phyloP scores from a whole-genome alignment of 345 rosid species.

The Dipteronia sinensis region DNA sequence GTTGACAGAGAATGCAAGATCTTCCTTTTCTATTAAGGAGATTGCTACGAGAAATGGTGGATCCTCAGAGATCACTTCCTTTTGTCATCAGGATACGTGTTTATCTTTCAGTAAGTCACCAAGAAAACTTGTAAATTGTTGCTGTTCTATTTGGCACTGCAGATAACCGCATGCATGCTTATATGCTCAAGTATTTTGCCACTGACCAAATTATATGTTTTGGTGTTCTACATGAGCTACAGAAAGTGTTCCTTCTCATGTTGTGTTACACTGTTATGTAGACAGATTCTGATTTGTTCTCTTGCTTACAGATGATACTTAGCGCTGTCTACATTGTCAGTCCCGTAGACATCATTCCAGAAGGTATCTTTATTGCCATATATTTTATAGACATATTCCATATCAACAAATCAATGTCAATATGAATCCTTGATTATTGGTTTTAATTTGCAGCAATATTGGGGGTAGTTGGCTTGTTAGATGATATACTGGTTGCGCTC shows the following conservation, averaged over 20 bases:
- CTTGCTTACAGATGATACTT: constrained; percentile 58
- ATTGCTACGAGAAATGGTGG: constrained; percentile 70
- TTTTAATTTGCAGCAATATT: constrained; percentile 47
- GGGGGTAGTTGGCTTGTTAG: constrained; percentile 80
- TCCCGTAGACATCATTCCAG: constrained; percentile 91
- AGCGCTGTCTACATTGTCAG: constrained; percentile 70
- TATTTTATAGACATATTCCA: constrained; percentile 7
- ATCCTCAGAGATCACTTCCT: constrained; percentile 91
- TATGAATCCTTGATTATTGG: not conserved
- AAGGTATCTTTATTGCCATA: constrained; percentile 49
- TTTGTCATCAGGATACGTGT: constrained; percentile 79
- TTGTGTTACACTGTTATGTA: not conserved
- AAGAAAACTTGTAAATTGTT: not conserved
- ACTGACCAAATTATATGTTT: not conserved
- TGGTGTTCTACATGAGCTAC: not conserved
- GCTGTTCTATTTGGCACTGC: not conserved
- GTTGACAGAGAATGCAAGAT: constrained; percentile 76
- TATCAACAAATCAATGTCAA: not conserved
- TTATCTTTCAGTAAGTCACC: constrained; percentile 71
- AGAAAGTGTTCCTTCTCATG: not conserved
- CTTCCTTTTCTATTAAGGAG: constrained; percentile 87
- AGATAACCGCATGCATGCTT: constrained; percentile 1
- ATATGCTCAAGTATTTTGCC: not conserved
- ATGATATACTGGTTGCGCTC: constrained; percentile 66
- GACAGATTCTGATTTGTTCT: constrained; percentile 12